phyloP scores from a whole-genome alignment of 129 eudicot genomes.

The Chrysanthemum seticuspe region DNA sequence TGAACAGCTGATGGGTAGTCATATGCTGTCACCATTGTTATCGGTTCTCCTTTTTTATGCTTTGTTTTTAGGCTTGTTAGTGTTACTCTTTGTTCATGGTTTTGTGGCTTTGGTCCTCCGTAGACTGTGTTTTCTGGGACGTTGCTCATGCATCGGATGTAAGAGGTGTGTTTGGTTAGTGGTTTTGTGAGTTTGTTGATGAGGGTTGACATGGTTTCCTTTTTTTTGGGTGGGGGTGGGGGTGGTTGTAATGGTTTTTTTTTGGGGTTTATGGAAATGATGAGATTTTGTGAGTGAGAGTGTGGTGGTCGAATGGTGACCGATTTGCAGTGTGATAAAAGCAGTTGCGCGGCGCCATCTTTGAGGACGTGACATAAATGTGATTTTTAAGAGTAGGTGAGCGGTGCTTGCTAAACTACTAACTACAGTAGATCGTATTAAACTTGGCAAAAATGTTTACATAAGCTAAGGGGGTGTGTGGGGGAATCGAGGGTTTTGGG shows the following conservation, averaged over 20 bases:
- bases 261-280: no score
- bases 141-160: slow-evolving; percentile 63
- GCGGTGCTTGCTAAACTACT: no score
- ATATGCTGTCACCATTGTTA: slow-evolving; percentile 91
- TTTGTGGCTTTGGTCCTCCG: slow-evolving; percentile 94
- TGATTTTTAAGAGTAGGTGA: no score
- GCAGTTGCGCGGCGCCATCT: slow-evolving; percentile 19
- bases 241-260: background rate
- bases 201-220: no score
- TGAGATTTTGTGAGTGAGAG: background rate
- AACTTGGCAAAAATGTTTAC: no score
- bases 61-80: slow-evolving; percentile 58
- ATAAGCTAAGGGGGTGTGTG: no score
- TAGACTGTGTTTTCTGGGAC: slow-evolving; percentile 87
- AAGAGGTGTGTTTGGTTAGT: background rate
- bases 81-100: slow-evolving; percentile 64
- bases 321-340: slow-evolving; percentile 6
- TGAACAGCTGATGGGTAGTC: slow-evolving; percentile 98
- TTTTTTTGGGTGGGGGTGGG: no score
- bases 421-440: no score
- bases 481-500: no score
- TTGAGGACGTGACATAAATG: background rate
- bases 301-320: background rate
- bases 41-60: slow-evolving; percentile 60
- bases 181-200: no score